These are phyloP conservation scores for Colletotrichum filicis DNA, from an alignment of 2,329 filamentous ascomycete species.

Conservation along the genomic window DNA sequence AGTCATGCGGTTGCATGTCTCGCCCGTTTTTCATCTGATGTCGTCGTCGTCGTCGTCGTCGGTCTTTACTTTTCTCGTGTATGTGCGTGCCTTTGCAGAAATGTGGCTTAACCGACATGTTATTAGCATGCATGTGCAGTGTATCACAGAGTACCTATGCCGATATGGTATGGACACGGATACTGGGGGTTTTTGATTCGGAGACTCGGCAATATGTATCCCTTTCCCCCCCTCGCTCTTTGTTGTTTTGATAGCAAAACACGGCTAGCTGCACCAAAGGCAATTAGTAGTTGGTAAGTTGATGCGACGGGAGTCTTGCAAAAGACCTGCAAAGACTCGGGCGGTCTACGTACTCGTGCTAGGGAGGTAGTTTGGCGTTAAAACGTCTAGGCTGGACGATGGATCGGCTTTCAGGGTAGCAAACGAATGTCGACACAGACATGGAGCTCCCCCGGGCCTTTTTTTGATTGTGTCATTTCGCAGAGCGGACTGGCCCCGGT, in stretches of 20 bases:
- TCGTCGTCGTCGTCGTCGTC: not conserved
- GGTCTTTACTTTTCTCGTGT: not conserved
- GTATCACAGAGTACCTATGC: no score
- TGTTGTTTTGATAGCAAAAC: not conserved
- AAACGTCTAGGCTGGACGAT: not conserved
- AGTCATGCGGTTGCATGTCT: conserved; percentile 28
- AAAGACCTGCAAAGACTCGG: not conserved
- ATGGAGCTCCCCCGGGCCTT: conserved; percentile 14
- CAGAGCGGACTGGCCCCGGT: conserved; percentile 15
- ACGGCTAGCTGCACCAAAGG: not conserved
- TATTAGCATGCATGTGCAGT: not conserved
- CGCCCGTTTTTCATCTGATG: conserved; percentile 22
- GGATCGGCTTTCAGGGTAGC: not conserved
- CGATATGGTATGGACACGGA: not conserved
- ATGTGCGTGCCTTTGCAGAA: not conserved
- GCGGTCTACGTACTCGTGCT: not conserved
- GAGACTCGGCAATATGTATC: not conserved
- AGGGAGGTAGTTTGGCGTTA: not conserved
- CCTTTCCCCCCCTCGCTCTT: not conserved
- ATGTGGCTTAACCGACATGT: not conserved
- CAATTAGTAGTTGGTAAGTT: not conserved
- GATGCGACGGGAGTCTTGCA: not conserved
- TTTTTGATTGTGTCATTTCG: conserved; percentile 30
- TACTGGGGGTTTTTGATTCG: not conserved
- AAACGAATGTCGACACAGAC: not conserved